Evolutionary conservation across 2,329 filamentous ascomycete genomes (phyloP).

Genomic region (Blastomyces gilchristii): DNA sequence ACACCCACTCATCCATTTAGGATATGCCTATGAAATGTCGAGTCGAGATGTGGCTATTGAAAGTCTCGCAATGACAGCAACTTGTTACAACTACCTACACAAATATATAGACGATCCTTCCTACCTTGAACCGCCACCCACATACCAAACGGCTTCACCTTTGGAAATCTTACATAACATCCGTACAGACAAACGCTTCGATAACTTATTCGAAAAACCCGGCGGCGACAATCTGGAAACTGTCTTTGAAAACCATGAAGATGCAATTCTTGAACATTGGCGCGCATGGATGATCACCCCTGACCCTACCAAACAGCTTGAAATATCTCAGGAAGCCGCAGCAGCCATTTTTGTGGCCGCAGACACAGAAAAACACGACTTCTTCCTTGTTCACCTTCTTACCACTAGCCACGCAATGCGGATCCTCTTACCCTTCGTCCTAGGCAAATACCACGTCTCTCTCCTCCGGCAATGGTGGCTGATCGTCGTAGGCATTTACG

Average conservation of each 20-base stretch:
- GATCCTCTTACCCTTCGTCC: conserved; percentile 70
- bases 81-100: conserved; percentile 48
- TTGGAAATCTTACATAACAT: conserved; percentile 63
- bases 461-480: conserved; percentile 87
- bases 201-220: conserved; percentile 51
- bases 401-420: conserved; percentile 81
- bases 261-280: conserved; percentile 74
- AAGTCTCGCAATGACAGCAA: conserved; percentile 60
- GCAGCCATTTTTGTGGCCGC: conserved; percentile 36
- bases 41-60: conserved; percentile 82
- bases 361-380: conserved; percentile 55
- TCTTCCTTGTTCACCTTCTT: conserved; percentile 71
- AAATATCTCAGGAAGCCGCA: conserved; percentile 53
- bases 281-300: conserved; percentile 62
- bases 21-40: conserved; percentile 83
- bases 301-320: conserved; percentile 64
- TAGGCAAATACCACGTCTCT: conserved; percentile 58
- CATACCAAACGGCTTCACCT: conserved; percentile 52
- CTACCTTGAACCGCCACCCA: conserved; percentile 51
- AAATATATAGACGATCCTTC: conserved; percentile 59
- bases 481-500: conserved; percentile 65
- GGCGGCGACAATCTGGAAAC: conserved; percentile 54
- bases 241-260: conserved; percentile 60
- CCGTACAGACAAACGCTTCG: conserved; percentile 57
- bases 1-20: conserved; percentile 87